phyloP scores from a whole-genome alignment of 1,284 basidiomycete species.

The Bondarzewia mesenterica region DNA sequence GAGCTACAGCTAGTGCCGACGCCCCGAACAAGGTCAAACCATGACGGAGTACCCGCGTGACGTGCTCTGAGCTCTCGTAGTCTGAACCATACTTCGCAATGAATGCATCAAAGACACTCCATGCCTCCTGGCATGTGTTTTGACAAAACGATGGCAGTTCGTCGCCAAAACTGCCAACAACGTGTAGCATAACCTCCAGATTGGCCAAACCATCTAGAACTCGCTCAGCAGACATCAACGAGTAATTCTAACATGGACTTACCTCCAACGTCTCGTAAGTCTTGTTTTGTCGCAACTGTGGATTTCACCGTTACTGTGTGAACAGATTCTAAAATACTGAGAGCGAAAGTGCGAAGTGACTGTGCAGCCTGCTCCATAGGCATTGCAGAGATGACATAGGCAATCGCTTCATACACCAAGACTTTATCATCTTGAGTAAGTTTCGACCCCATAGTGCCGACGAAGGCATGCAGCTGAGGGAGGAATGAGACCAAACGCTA shows the following conservation, averaged over 20 bases:
- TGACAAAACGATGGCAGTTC: conserved; percentile 76
- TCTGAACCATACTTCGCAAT: conserved; percentile 75
- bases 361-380: conserved; percentile 78
- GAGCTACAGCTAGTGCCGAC: conserved; percentile 59
- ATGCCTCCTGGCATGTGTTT: conserved; percentile 74
- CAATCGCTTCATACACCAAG: conserved; percentile 93
- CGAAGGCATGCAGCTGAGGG: conserved; percentile 86
- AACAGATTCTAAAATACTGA: conserved; percentile 66
- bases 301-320: conserved; percentile 50
- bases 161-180: conserved; percentile 76
- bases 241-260: conserved; percentile 20
- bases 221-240: conserved; percentile 12
- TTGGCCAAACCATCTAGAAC: conserved; percentile 76
- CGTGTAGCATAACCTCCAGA: conserved; percentile 79
- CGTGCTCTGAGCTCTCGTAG: conserved; percentile 77
- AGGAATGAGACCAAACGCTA: conserved; percentile 89
- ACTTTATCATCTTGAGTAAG: conserved; percentile 83
- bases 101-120: conserved; percentile 78
- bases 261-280: conserved; percentile 59
- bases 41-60: conserved; percentile 80
- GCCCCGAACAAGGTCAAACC: conserved; percentile 79
- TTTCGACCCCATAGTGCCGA: conserved; percentile 69
- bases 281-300: conserved; percentile 48
- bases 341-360: conserved; percentile 78
- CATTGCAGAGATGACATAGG: conserved; percentile 91